Base-by-base conservation (phyloP, 768 basidiomycete genomes). In the Baorangia bicolor region DNA sequence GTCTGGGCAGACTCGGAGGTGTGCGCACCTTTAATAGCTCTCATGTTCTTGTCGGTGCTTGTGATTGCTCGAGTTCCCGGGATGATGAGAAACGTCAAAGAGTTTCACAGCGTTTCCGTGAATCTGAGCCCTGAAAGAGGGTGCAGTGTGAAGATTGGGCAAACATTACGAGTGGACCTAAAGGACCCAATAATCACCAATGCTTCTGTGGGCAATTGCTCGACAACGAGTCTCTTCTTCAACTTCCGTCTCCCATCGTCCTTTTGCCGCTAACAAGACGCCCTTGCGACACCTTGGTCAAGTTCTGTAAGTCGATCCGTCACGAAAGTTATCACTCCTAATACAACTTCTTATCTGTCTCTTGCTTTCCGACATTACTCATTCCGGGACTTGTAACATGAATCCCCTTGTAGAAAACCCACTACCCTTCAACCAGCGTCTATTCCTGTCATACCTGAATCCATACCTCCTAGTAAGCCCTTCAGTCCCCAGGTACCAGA, bases 11-110 rank as follows among this genome's bases (percentile, higher is more conserved):
- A 21, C 45, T 56, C 23, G 43, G 37, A 53, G 25, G 61, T 31
- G 53, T 21, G 66, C 76, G 28, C 51, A 81, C 86, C 83, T 77
- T 82, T 84, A 62, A 86, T 82, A 34, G 86, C 85, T 59, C 81
- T 82, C 85, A 87, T 87, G 21, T 46, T 55, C 40, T 37, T 4
- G 43, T 18, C n/a, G 18, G 30, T 25, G 49, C 0, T 31, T 35
- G 33, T 16, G 31, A 42, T 21, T 45, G 16, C 10, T 39, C 10
- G 16, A 18, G 23, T 65, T 55, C 49, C 57, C 44, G 45, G 27
- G 53, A 47, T 31, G 49, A 53, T 66, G 67, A 54, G 64, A 65
- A 62, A 50, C 4, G 9, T 43, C 30, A 16, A 33, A 21, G 51
- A 21, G 40, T 42, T 41, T 56, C 54, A 30, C 54, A 35, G 40